Base-by-base conservation (phyloP, 352 stramenopile genomes). In the Phytophthora boehmeriae region DNA sequence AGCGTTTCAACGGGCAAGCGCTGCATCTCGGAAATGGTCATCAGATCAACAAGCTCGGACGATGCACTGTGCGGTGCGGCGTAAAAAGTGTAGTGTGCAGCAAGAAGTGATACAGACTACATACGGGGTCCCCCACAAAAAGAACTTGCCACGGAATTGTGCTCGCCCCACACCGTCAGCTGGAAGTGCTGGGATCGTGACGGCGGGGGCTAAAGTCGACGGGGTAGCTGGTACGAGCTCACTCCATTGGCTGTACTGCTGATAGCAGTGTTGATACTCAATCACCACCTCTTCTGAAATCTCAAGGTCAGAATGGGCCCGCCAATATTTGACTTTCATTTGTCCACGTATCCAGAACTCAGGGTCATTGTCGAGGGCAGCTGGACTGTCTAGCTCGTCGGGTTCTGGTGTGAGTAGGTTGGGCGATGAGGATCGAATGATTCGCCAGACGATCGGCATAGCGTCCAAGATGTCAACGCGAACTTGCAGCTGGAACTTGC, bases 51-150 rank as follows among this genome's bases (percentile, higher is more conserved):
- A 19, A 77, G 20, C 10, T 73, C 68, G 1, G 58, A 56, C 4
- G 61, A 61, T 8, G 71, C 54, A 19, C 59, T 65, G 1, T 38
- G 35, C 4, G 78, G 83, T 8, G 66, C 42, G 8, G 71, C 61
- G 39, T 89, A 90, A 43, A 93, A 93, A 92, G 62, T 36, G 82
- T 86, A 19, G 71, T 75, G 8, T 78, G 58, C 14, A 89, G 66
- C 34, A 93, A 48, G 42, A 80, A 90, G 56, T 93, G 84, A 38
- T 90, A 89, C 51, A 88, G 44, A 16, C 83, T 89, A 66, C 80
- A 89, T 4, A 90, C 51, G 3, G 66, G 70, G 25, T 91, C 69
- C 76, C 78, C 84, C 82, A 92, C 14, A 83, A n/a, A 30, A 73
- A 75, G 49, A 74, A 68, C 14, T 60, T 68, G 43, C 72, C 68